phyloP scores from a whole-genome alignment of 2,329 filamentous ascomycete genomes.

The Paradendryphiella salina region DNA sequence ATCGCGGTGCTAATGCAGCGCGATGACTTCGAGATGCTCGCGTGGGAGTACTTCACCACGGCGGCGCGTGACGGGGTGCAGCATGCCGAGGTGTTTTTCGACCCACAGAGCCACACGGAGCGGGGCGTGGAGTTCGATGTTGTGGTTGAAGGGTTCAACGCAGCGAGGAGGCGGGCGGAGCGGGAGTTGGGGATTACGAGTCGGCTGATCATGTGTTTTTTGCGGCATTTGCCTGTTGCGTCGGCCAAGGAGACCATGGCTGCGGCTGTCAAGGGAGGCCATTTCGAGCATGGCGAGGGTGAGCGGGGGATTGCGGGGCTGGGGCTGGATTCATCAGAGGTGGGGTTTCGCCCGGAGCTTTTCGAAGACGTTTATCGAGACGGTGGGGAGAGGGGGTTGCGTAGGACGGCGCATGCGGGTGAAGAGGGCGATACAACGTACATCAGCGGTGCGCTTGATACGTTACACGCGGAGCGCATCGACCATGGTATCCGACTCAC shows the following conservation, averaged over 20 bases:
- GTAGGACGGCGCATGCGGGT: slow-evolving; percentile 73
- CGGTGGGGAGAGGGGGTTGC: slow-evolving; percentile 58
- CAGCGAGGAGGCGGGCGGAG: slow-evolving; percentile 63
- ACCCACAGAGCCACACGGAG: slow-evolving; percentile 72
- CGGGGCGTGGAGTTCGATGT: slow-evolving; percentile 66
- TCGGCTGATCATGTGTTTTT: slow-evolving; percentile 70
- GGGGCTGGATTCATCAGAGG: slow-evolving; percentile 67
- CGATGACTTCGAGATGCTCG: slow-evolving; percentile 72
- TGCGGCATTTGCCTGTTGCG: slow-evolving; percentile 67
- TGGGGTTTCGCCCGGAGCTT: slow-evolving; percentile 51
- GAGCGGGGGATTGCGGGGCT: slow-evolving; percentile 63
- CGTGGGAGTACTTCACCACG: slow-evolving; percentile 70
- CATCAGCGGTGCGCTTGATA: slow-evolving; percentile 65
- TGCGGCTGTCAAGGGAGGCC: slow-evolving; percentile 49
- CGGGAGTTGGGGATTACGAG: slow-evolving; percentile 66
- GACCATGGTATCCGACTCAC: slow-evolving; percentile 73
- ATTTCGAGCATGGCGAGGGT: slow-evolving; percentile 49
- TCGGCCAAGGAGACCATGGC: slow-evolving; percentile 51
- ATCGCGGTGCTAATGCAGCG: slow-evolving; percentile 68
- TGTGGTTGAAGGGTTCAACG: slow-evolving; percentile 65
- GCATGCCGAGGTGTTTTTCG: slow-evolving; percentile 80
- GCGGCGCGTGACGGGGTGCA: slow-evolving; percentile 67
- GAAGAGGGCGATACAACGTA: slow-evolving; percentile 73
- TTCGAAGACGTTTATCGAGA: slow-evolving; percentile 65
- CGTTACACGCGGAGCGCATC: slow-evolving; percentile 66